Evolutionary conservation across 2,329 filamentous ascomycete genomes (phyloP).

Genomic region (Hymenoscyphus fraxineus): DNA sequence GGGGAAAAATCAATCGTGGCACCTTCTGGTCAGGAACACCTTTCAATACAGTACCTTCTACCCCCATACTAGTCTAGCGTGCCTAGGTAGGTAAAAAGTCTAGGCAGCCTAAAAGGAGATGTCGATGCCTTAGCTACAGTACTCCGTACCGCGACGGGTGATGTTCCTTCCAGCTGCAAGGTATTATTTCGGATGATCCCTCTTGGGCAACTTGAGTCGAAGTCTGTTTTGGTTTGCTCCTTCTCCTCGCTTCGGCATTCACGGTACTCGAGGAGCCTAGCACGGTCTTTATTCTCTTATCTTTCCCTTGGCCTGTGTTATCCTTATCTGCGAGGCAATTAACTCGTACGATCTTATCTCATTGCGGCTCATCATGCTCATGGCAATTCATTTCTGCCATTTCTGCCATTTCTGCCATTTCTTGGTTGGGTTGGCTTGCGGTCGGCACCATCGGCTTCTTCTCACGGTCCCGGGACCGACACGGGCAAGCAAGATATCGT

Average conservation of each 20-base stretch:
- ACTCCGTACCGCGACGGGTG: no score
- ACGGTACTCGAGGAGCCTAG: background rate
- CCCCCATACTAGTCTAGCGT: background rate
- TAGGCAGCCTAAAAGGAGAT: no score
- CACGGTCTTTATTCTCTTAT: background rate
- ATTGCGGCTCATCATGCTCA: slow-evolving; percentile 1
- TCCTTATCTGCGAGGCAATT: background rate
- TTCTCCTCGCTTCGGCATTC: background rate
- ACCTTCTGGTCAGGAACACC: background rate
- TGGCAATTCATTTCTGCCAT: background rate
- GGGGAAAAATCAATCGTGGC: background rate
- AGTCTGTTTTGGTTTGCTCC: background rate
- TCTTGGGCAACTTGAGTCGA: background rate
- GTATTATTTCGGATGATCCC: background rate
- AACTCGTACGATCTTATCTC: no score
- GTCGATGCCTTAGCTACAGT: no score
- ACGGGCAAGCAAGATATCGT: background rate
- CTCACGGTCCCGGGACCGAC: background rate
- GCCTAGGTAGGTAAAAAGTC: no score
- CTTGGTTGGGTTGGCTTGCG: no score
- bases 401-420: background rate
- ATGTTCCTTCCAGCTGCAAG: background rate
- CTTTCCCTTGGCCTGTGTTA: background rate
- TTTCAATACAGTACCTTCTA: background rate
- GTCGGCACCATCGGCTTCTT: background rate